Evolutionary conservation across 2,329 filamentous ascomycete species (phyloP), one percentile per base, ranked within the genome.

Genomic region (Elsinoe ampelina): DNA sequence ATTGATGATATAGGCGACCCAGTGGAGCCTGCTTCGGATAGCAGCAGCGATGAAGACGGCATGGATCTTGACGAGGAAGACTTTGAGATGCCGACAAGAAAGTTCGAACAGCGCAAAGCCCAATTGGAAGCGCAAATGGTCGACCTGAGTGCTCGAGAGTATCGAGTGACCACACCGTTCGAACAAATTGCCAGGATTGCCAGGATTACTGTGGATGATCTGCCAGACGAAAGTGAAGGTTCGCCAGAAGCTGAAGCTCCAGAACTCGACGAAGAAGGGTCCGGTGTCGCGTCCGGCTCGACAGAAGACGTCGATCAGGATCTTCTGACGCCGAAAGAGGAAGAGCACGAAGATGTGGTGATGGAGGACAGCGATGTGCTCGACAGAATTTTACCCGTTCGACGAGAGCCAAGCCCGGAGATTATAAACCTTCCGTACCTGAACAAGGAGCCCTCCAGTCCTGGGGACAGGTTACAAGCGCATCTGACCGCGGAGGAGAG

Each of bases 41-140:
- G 54, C 20, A 56, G 54, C 5, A 74, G 73, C 52, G 75, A 71
- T 41, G 75, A 77, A 17, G 75, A 77, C 52, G 73, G 73, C 50
- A 66, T 75, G 54, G 73, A 76, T 60, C 66, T 74, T 10, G 71
- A 73, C 34, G 73, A 77, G 58, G 73, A 66, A 34, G 71, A 76
- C 55, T 71, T 74, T 54, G 72, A 72, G 7, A 69, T 74, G 32
- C 71, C 71, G 17, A 72, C 76, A 63, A 72, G 71, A 4, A 76
- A 73, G 50, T 77, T 75, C 59, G 73, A 74, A 42, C 67, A 71
- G 8, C 70, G 75, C 58, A 75, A 74, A 61, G 66, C 73, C 11
- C 66, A 68, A 50, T 66, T 77, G 5, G 72, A 73, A 60, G 66
- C 72, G 3, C 71, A 72, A 58, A 68, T 72, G 55, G 66, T 73